phyloP scores from a whole-genome alignment of 164 flowering plant species.

The Macadamia tetraphylla region DNA sequence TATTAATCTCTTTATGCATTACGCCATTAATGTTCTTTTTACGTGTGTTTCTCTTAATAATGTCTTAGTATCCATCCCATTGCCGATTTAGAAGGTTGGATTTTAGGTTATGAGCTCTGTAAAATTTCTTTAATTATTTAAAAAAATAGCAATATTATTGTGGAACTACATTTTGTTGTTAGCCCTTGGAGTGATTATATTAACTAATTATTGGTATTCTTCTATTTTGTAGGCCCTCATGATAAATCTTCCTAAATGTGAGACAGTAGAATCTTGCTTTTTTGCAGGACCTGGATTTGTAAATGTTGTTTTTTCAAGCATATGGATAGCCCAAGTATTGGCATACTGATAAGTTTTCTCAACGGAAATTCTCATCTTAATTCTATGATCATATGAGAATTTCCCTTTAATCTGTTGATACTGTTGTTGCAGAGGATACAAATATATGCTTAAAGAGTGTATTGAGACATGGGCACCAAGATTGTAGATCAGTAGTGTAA shows the following conservation, averaged over 20 bases:
- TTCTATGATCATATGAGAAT: background rate
- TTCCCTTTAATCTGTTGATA: background rate
- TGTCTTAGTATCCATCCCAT: too few relatives aligned
- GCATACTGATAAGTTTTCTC: background rate
- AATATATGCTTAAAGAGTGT: conserved; percentile 9
- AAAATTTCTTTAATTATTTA: background rate
- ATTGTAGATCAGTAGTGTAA: conserved; percentile 45
- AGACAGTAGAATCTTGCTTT: conserved; percentile 70
- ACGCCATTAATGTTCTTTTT: too few relatives aligned
- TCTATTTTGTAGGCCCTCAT: conserved; percentile 51
- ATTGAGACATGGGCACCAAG: conserved; percentile 84
- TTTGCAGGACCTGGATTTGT: conserved; percentile 94
- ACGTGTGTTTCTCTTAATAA: too few relatives aligned
- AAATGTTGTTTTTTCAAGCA: conserved; percentile 57
- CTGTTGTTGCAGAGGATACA: conserved; percentile 49
- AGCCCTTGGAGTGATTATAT: background rate
- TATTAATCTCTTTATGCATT: too few relatives aligned
- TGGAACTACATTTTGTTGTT: background rate
- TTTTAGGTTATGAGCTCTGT: too few relatives aligned
- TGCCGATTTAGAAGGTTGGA: too few relatives aligned
- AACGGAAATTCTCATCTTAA: background rate
- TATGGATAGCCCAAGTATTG: conserved; percentile 86
- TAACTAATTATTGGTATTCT: background rate
- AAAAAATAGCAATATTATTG: background rate
- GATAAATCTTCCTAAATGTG: conserved; percentile 69